phyloP scores from a whole-genome alignment of 305 asterid species.

The Lippia alba region DNA sequence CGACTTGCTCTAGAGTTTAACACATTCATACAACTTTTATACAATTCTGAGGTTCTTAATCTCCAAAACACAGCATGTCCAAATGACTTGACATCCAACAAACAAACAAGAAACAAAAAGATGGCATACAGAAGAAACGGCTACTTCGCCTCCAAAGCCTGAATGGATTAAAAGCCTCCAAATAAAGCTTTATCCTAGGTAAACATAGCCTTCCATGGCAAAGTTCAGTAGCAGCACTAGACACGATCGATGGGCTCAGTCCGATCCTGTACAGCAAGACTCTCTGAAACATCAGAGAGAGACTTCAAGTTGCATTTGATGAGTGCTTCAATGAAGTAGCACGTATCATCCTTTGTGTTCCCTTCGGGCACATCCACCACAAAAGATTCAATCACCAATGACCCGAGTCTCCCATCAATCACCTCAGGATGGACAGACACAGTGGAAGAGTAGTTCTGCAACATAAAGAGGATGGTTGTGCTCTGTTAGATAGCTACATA shows the following conservation, averaged over 20 bases:
- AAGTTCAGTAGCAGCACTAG: slow-evolving; percentile 28
- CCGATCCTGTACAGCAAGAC: slow-evolving; percentile 71
- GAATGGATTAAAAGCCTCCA: slow-evolving; percentile 34
- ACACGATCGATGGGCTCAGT: slow-evolving; percentile 56
- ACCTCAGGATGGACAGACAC: slow-evolving; percentile 80
- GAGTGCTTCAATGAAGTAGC: slow-evolving; percentile 78
- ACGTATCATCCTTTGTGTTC: slow-evolving; percentile 83
- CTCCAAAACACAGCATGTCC: slow-evolving; percentile 37
- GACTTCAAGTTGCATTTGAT: slow-evolving; percentile 82
- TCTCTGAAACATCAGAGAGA: slow-evolving; percentile 75
- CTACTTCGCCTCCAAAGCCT: slow-evolving; percentile 56
- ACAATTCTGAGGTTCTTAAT: slow-evolving; percentile 39
- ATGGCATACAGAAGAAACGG: slow-evolving; percentile 37
- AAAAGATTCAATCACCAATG: slow-evolving; percentile 74
- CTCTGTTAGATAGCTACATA: slow-evolving; percentile 1
- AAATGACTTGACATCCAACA: slow-evolving; percentile 23
- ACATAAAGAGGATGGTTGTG: slow-evolving; percentile 2
- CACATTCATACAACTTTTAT: slow-evolving; percentile 29
- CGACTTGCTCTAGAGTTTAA: neutral
- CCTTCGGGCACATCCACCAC: slow-evolving; percentile 88
- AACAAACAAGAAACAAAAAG: slow-evolving; percentile 12
- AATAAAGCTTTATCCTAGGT: slow-evolving; percentile 61
- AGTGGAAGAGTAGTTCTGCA: slow-evolving; percentile 79
- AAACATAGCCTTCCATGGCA: slow-evolving; percentile 35
- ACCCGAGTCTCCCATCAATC: slow-evolving; percentile 73